Base-by-base conservation (phyloP, 345 rosid genomes). In the Carallia brachiata region DNA sequence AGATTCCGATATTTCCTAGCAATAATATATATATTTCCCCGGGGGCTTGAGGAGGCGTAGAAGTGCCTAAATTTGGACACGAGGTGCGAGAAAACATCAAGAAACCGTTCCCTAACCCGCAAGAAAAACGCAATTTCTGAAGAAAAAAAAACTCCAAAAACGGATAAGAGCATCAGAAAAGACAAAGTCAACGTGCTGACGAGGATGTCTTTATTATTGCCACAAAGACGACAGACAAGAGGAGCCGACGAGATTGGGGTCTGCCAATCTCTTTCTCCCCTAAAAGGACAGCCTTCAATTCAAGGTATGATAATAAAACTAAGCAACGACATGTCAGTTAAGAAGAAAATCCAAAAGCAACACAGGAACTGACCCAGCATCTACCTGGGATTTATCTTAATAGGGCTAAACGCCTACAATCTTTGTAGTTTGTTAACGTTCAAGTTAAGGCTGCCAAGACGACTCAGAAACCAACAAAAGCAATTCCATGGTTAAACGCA, bases 401-500 rank as follows among this genome's bases (percentile, higher is more conserved):
- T 23, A 44, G 75, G 71, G 72, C 66, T 72, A 70, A 32, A 32
- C 34, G 15, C 79, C 74, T 70, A 67, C 61, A 52, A 73, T 69
- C 78, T 76, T 63, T 23, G 23, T 23, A 23, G 83, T 72, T 69
- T 54, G 31, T 23, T 19, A 55, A 80, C 62, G 13, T 54, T 48
- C 34, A 32, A 32, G 34, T 67, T 68, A 81, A 71, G 84, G 79
- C 80, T 75, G 73, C 1, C 19, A 69, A 70, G 74, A 71, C 76
- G 74, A 71, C 76, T 73, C 70, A 69, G 72, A 75, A 70, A 80
- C 75, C 72, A 69, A 63, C 66, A 70, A 61, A 79, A 61, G 34
- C 37, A 62, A 73, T 80, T 64, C 75, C 73, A 69, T 61, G 75
- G 70, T 79, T 66, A 78, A 72, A 68, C 16, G 77, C 81, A 75